A percentile compares a stretch with the other conserved stretches of the same genome.
Evolutionary conservation across 495 filamentous ascomycete species (phyloP).

Genomic region (Talaromyces trachyspermus): DNA sequence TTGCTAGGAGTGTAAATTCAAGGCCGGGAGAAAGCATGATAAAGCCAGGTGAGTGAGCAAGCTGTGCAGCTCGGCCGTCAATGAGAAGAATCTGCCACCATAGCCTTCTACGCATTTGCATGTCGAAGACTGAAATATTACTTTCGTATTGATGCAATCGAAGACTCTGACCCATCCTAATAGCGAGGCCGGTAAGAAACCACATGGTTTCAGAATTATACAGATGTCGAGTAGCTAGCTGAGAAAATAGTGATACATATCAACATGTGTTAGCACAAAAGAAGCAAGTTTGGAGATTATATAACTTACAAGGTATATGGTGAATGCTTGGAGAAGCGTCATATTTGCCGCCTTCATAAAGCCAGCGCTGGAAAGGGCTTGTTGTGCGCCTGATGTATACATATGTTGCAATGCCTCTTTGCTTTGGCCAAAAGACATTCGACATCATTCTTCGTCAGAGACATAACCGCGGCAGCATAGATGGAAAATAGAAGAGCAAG

Average conservation of each 20-base stretch:
- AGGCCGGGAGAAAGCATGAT: not conserved
- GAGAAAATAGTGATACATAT: not conserved
- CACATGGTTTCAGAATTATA: constrained; percentile 34
- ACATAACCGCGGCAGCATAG: constrained; percentile 35
- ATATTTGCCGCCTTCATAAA: constrained; percentile 35
- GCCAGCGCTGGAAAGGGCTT: constrained; percentile 39
- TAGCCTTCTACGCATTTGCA: constrained; percentile 34
- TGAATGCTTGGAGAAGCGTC: constrained; percentile 37
- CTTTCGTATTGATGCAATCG: constrained; percentile 34
- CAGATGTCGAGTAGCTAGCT: constrained; percentile 23
- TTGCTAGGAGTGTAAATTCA: constrained; percentile 35
- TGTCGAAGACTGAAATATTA: constrained; percentile 29
- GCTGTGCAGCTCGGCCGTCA: constrained; percentile 26
- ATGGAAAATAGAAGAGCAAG: constrained; percentile 44
- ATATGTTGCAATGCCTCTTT: constrained; percentile 27
- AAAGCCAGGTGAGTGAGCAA: not conserved
- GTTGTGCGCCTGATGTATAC: constrained; percentile 35
- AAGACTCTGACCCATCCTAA: constrained; percentile 35
- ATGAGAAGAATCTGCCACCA: constrained; percentile 33
- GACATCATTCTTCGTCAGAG: constrained; percentile 31
- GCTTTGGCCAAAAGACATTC: constrained; percentile 32
- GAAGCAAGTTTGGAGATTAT: not conserved
- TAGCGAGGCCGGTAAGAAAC: constrained; percentile 33
- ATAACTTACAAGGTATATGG: constrained; percentile 32
- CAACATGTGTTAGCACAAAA: not conserved